phyloP scores from a whole-genome alignment of 257 asterid genomes.

The Ehretia macrophylla region DNA sequence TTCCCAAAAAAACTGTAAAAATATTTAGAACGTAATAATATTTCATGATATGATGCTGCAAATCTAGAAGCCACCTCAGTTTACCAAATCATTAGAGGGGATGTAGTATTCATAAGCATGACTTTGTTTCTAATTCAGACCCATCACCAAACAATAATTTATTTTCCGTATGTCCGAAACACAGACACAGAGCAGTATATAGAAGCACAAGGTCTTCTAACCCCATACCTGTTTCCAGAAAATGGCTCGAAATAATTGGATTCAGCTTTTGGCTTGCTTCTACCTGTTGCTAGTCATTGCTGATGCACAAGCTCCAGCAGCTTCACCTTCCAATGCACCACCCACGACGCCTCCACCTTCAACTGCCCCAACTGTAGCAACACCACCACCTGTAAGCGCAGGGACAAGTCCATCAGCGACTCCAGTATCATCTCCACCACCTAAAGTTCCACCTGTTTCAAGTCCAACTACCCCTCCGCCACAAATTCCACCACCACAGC shows the following conservation, averaged over 20 bases:
- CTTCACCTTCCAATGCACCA: slow-evolving; percentile 48
- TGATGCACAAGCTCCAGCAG: slow-evolving; percentile 79
- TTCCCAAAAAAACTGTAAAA: not conserved
- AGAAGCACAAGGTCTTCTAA: slow-evolving; percentile 21
- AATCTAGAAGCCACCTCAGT: not conserved
- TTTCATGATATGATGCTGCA: too few relatives aligned
- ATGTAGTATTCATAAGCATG: slow-evolving; percentile 30
- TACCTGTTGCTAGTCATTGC: slow-evolving; percentile 47
- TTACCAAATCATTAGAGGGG: slow-evolving; percentile 29
- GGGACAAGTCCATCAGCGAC: slow-evolving; percentile 27
- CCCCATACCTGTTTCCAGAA: slow-evolving; percentile 25
- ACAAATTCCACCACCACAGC: slow-evolving; percentile 45
- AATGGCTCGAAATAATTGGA: slow-evolving; percentile 53
- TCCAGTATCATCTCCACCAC: slow-evolving; percentile 33
- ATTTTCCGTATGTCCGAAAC: not conserved
- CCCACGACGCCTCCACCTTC: slow-evolving; percentile 32
- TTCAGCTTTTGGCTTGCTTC: slow-evolving; percentile 40
- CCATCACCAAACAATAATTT: slow-evolving; percentile 43
- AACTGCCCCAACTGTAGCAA: slow-evolving; percentile 23
- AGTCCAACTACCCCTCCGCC: slow-evolving; percentile 51
- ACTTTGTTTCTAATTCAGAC: slow-evolving; percentile 34
- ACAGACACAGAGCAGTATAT: slow-evolving; percentile 12
- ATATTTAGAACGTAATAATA: not conserved
- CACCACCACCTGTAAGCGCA: slow-evolving; percentile 34
- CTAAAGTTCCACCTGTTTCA: slow-evolving; percentile 29